These are phyloP conservation scores for Stemphylium beticola DNA, from an alignment of 2,329 filamentous ascomycete species.

Conservation along the genomic window DNA sequence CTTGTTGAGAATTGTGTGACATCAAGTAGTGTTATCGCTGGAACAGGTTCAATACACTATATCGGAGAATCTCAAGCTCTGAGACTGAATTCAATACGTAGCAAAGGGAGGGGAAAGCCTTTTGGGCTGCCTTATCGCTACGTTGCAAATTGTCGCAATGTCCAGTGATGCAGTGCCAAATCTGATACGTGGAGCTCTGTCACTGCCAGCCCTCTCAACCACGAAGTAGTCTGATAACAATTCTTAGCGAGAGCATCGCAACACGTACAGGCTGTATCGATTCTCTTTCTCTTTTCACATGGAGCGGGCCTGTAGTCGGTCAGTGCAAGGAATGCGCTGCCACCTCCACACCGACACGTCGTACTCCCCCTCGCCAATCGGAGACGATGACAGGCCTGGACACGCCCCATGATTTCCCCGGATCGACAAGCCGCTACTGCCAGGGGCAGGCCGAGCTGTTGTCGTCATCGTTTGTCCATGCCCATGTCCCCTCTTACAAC, in stretches of 20 bases:
- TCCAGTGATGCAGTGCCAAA: background rate
- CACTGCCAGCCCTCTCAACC: background rate
- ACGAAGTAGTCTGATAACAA: background rate
- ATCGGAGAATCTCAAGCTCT: no score
- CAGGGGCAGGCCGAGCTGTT: conserved; percentile 17
- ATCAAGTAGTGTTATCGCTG: no score
- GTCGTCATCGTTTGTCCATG: conserved; percentile 10
- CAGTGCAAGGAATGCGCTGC: conserved; percentile 1
- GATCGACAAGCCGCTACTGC: conserved; percentile 25
- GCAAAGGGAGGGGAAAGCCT: background rate
- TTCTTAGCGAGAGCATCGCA: background rate
- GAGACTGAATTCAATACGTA: no score
- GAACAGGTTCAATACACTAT: no score
- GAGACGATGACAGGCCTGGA: conserved; percentile 23
- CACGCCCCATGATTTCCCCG: conserved; percentile 34
- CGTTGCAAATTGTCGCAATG: background rate
- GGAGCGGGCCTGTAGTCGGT: background rate
- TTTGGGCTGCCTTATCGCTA: background rate
- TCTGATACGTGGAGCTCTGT: background rate
- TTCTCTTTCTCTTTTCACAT: background rate
- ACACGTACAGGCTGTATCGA: background rate
- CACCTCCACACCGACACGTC: conserved; percentile 24
- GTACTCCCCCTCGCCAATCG: conserved; percentile 32
- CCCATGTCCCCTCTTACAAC: background rate
- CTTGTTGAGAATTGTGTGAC: no score